Conservation (phyloP, 164 flowering plant species). For the Litsea cubeba region DNA sequence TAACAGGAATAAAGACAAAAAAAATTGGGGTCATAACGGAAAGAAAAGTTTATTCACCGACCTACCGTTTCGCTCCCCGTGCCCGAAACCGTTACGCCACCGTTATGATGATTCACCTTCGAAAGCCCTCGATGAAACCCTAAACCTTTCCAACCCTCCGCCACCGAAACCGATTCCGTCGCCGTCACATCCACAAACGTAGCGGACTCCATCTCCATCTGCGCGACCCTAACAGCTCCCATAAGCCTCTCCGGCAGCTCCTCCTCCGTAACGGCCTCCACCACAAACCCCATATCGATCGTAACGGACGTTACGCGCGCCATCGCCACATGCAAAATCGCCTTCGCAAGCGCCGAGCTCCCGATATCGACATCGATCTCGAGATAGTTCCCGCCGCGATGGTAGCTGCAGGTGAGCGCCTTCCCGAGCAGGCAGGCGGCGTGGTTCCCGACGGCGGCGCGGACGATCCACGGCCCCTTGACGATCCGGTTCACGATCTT, state of each 20-base stretch:
- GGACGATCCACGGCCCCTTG: constrained; percentile 90
- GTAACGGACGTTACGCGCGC: constrained; percentile 72
- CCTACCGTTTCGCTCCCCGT: not conserved
- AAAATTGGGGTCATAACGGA: not conserved
- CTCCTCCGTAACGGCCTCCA: constrained; percentile 67
- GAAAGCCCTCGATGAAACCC: constrained; percentile 31
- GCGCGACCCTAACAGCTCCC: not conserved
- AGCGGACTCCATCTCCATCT: constrained; percentile 72
- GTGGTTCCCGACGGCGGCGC: constrained; percentile 69
- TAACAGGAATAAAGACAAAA: not conserved
- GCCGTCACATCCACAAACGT: constrained; percentile 31
- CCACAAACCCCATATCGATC: constrained; percentile 87
- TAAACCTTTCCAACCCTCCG: not conserved
- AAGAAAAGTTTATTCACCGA: not conserved
- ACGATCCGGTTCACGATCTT: constrained; percentile 88
- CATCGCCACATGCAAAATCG: constrained; percentile 66
- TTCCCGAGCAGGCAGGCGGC: constrained; percentile 79
- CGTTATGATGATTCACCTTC: constrained; percentile 43
- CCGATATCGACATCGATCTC: constrained; percentile 89
- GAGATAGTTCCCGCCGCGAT: constrained; percentile 62
- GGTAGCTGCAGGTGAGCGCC: constrained; percentile 64
- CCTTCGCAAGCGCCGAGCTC: constrained; percentile 68
- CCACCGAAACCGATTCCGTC: constrained; percentile 3
- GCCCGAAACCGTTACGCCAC: not conserved
- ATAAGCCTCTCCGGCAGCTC: not conserved